phyloP scores from a whole-genome alignment of 2,329 filamentous ascomycete species.

The Juglanconis juglandina region DNA sequence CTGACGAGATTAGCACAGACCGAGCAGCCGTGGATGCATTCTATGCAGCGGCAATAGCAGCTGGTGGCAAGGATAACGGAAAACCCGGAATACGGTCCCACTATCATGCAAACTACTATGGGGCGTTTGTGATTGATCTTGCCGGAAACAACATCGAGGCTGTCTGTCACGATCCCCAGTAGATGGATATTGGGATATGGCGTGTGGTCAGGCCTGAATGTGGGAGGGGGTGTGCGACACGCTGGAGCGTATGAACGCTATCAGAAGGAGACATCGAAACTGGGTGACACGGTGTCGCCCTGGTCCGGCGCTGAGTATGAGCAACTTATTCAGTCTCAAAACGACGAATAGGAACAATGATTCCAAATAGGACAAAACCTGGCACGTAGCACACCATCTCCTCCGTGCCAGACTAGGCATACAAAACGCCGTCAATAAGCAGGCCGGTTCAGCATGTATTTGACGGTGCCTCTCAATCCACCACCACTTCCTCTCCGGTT shows the following conservation, averaged over 20 bases:
- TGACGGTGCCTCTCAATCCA: not conserved
- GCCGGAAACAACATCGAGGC: conserved; percentile 52
- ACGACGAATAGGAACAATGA: too few species aligned
- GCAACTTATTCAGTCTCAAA: too few species aligned
- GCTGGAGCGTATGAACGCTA: too few species aligned
- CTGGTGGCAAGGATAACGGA: conserved; percentile 47
- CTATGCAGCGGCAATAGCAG: conserved; percentile 38
- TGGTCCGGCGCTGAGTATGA: too few species aligned
- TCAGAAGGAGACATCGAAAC: too few species aligned
- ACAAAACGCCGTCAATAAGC: not conserved
- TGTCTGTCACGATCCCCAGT: conserved; percentile 26
- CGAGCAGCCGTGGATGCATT: conserved; percentile 42
- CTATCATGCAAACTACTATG: conserved; percentile 48
- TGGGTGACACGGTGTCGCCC: too few species aligned
- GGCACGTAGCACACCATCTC: too few species aligned
- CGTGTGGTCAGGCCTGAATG: too few species aligned
- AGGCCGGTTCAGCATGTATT: not conserved
- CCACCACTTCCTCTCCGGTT: not conserved
- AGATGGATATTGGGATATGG: not conserved
- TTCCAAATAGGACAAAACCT: too few species aligned
- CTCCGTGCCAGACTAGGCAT: too few species aligned
- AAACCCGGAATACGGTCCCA: conserved; percentile 41
- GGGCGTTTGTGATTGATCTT: conserved; percentile 47
- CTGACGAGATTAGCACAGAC: conserved; percentile 26
- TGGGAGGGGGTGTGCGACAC: too few species aligned